Percentiles rank a stretch among this genome's conserved stretches.
Evolutionary conservation across 371 early-diverging fungal genomes (phyloP).

Genomic region (Apophysomyces ossiformis): DNA sequence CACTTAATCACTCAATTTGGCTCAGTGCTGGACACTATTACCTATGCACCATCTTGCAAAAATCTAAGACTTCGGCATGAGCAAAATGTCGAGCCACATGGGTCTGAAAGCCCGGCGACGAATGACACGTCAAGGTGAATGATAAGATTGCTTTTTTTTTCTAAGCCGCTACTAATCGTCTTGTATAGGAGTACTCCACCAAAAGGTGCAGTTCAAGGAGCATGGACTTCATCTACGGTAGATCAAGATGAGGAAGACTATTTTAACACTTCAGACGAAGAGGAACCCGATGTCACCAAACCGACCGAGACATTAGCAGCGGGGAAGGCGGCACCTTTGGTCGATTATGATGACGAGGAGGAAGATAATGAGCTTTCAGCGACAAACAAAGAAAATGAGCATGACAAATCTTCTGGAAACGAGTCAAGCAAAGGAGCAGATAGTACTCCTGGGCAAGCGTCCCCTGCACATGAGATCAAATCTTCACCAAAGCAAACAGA

Average conservation of each 20-base stretch:
- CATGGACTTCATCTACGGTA: constrained; percentile 62
- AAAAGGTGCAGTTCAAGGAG: constrained; percentile 38
- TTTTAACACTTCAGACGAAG: constrained; percentile 77
- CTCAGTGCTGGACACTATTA: constrained; percentile 60
- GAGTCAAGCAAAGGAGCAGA: constrained; percentile 3
- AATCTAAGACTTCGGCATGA: constrained; percentile 63
- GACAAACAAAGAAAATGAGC: not conserved
- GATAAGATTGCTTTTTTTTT: not conserved
- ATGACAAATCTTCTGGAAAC: constrained; percentile 2
- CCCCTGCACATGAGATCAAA: not conserved
- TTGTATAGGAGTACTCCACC: constrained; percentile 4
- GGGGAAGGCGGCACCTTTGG: constrained; percentile 22
- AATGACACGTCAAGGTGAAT: not conserved
- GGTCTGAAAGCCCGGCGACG: constrained; percentile 1
- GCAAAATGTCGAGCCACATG: constrained; percentile 37
- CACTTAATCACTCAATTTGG: constrained; percentile 74
- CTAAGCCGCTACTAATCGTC: not conserved
- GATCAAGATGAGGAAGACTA: constrained; percentile 88
- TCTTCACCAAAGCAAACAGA: constrained; percentile 7
- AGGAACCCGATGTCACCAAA: constrained; percentile 34
- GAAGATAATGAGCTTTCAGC: constrained; percentile 23
- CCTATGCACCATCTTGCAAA: constrained; percentile 67
- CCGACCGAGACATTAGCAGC: constrained; percentile 15
- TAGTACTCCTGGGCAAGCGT: not conserved
- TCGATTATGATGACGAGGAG: constrained; percentile 57